Evolutionary conservation across 2,329 filamentous ascomycete species (phyloP).

Genomic region (Neoarthrinium moseri): DNA sequence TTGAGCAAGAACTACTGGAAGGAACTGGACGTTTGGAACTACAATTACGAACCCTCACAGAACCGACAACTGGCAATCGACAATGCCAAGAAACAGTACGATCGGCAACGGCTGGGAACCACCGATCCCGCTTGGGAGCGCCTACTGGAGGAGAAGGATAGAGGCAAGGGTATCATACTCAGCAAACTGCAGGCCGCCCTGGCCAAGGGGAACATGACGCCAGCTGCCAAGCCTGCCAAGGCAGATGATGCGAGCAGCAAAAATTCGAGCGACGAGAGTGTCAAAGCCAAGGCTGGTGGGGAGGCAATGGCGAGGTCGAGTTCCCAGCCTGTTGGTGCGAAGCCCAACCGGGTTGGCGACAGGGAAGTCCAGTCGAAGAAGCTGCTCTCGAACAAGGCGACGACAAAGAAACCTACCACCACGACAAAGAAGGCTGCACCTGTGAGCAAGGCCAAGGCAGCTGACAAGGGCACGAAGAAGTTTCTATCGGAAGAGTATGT

Average conservation of each 20-base stretch:
- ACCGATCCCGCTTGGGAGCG: conserved; percentile 61
- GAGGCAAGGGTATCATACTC: conserved; percentile 58
- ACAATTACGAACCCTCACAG: conserved; percentile 52
- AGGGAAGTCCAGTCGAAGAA: conserved; percentile 57
- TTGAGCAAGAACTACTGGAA: conserved; percentile 59
- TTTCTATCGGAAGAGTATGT: conserved; percentile 57
- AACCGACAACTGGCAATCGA: conserved; percentile 61
- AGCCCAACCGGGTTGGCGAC: conserved; percentile 56
- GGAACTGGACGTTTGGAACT: conserved; percentile 64
- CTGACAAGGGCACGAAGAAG: conserved; percentile 37
- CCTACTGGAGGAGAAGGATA: conserved; percentile 55
- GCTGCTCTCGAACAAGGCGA: conserved; percentile 40
- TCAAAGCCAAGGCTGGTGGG: conserved; percentile 32
- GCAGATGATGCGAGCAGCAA: conserved; percentile 44
- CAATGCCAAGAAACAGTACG: conserved; percentile 58
- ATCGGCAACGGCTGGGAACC: conserved; percentile 55
- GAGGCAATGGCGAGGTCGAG: conserved; percentile 48
- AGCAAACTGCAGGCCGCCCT: conserved; percentile 62
- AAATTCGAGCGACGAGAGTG: conserved; percentile 34
- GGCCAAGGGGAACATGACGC: conserved; percentile 47
- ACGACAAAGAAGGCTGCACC: conserved; percentile 33
- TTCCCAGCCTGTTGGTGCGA: conserved; percentile 49
- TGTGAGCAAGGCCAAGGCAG: conserved; percentile 40
- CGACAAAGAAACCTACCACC: conserved; percentile 30
- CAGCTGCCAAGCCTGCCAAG: conserved; percentile 40